A percentile compares a stretch with the other conserved stretches of the same genome.
Evolutionary conservation across 1,139 yeast genomes (phyloP).

Genomic region (Blastobotrys buckinghamii): DNA sequence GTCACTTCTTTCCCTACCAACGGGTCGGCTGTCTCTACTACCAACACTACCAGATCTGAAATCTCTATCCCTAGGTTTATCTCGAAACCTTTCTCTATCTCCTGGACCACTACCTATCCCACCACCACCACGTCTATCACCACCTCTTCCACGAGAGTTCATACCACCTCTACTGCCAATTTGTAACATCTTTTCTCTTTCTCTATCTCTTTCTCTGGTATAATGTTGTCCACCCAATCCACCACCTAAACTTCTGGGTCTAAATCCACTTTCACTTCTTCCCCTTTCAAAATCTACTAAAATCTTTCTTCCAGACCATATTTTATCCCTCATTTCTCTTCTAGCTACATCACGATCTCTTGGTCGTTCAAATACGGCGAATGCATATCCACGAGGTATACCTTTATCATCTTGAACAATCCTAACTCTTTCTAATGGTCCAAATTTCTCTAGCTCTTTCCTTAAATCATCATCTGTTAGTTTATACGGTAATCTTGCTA

Average conservation of each 20-base stretch:
- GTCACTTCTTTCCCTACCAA: no score
- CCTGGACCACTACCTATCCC: neutral
- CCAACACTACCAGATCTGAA: neutral
- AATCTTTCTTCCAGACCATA: slow-evolving; percentile 46
- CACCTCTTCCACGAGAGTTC: neutral
- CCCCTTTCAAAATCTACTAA: slow-evolving; percentile 85
- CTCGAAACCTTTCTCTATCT: neutral
- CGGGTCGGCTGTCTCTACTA: no score
- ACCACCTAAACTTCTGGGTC: slow-evolving; percentile 72
- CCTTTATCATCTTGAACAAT: slow-evolving; percentile 56
- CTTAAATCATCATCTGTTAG: slow-evolving; percentile 67
- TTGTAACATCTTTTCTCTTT: neutral
- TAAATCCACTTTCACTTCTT: slow-evolving; percentile 68
- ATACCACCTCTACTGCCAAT: neutral
- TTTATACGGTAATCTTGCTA: slow-evolving; percentile 62
- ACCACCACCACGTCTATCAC: neutral
- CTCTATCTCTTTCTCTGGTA: slow-evolving; percentile 24
- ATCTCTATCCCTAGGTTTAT: neutral
- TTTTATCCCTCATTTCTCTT: slow-evolving; percentile 50
- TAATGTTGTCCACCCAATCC: slow-evolving; percentile 64
- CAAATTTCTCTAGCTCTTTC: slow-evolving; percentile 56
- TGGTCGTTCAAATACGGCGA: slow-evolving; percentile 62
- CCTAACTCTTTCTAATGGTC: slow-evolving; percentile 61
- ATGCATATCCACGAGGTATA: slow-evolving; percentile 78
- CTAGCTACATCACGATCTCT: slow-evolving; percentile 51